phyloP scores from a whole-genome alignment of 331 rosid species.

The Pyracantha coccinea region DNA sequence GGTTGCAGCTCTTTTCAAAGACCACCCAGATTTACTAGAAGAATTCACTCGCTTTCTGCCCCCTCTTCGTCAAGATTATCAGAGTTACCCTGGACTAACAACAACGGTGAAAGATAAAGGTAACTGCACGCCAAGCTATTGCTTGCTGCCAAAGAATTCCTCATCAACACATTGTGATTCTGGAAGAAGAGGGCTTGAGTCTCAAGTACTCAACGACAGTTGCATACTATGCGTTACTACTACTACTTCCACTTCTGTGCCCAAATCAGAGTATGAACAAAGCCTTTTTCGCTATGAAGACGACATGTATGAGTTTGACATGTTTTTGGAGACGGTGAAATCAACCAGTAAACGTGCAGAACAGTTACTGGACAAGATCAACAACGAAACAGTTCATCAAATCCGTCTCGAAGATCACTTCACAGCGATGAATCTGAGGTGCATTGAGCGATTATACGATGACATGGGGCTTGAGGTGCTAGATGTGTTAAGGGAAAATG shows the following conservation, averaged over 20 bases:
- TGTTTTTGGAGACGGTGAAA: slow-evolving; percentile 81
- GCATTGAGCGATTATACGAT: slow-evolving; percentile 76
- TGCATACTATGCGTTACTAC: slow-evolving; percentile 75
- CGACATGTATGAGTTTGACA: slow-evolving; percentile 93
- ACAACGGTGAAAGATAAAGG: not conserved
- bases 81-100: not conserved
- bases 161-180: slow-evolving; percentile 54
- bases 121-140: slow-evolving; percentile 72
- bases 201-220: slow-evolving; percentile 61
- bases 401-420: slow-evolving; percentile 73
- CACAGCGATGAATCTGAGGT: slow-evolving; percentile 62
- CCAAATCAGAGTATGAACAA: slow-evolving; percentile 66
- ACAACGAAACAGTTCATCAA: slow-evolving; percentile 44
- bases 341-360: slow-evolving; percentile 68
- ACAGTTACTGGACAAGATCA: slow-evolving; percentile 66
- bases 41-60: slow-evolving; percentile 80
- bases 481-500: slow-evolving; percentile 70
- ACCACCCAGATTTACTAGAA: slow-evolving; percentile 58
- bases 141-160: slow-evolving; percentile 67
- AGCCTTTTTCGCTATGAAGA: slow-evolving; percentile 87
- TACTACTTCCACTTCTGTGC: not conserved
- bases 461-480: slow-evolving; percentile 84
- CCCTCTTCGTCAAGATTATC: not conserved
- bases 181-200: slow-evolving; percentile 61
- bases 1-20: slow-evolving; percentile 68